Percentiles rank a stretch among this genome's conserved stretches.
phyloP scores from a whole-genome alignment of 768 basidiomycete genomes.

The Mrakia blollopis region DNA sequence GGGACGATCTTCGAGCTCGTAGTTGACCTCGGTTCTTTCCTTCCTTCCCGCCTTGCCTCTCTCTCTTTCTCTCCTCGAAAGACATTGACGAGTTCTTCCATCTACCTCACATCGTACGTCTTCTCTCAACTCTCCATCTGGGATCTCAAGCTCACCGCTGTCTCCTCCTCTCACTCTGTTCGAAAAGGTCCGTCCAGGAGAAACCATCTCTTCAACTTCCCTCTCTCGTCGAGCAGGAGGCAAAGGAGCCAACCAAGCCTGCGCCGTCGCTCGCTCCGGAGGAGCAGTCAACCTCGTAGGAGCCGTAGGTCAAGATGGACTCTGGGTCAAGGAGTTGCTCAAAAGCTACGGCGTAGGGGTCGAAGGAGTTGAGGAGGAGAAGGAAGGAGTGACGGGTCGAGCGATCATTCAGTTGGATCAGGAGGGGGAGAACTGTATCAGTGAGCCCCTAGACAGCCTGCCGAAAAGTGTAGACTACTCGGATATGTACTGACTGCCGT shows the following conservation, averaged over 20 bases:
- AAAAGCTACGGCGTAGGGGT: slow-evolving; percentile 40
- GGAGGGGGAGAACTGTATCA: slow-evolving; percentile 49
- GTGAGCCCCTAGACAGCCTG: slow-evolving; percentile 35
- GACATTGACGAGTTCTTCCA: slow-evolving; percentile 45
- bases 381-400: slow-evolving; percentile 45
- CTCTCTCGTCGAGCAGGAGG: slow-evolving; percentile 46
- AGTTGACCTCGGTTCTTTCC: not conserved
- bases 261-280: slow-evolving; percentile 39
- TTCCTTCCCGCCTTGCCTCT: not conserved
- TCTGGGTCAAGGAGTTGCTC: slow-evolving; percentile 40
- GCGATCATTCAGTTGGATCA: slow-evolving; percentile 47
- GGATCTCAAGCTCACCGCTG: slow-evolving; percentile 30
- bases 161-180: not conserved
- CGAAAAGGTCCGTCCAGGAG: slow-evolving; percentile 38
- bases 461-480: not conserved
- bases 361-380: slow-evolving; percentile 34
- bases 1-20: no score
- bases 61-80: slow-evolving; percentile 21
- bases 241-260: slow-evolving; percentile 50
- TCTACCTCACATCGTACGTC: slow-evolving; percentile 37
- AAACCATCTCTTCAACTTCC: slow-evolving; percentile 46
- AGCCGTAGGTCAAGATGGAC: slow-evolving; percentile 32
- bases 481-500: no score
- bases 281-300: slow-evolving; percentile 16
- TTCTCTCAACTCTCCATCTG: not conserved